Evolutionary conservation across 306 rosid species (phyloP).

Genomic region (Adenanthera pavonina): DNA sequence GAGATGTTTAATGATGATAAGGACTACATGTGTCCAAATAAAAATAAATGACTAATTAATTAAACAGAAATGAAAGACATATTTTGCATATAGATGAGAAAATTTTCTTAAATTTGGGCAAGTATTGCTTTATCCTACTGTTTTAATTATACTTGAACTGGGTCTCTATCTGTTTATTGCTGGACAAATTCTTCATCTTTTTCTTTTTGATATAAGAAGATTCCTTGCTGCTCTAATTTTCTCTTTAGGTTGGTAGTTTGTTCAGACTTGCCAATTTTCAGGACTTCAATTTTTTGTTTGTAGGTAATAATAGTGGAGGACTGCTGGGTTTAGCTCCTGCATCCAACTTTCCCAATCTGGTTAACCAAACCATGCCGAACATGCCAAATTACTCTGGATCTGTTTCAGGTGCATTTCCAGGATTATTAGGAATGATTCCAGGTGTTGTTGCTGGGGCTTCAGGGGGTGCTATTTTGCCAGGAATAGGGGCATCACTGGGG

Average conservation of each 20-base stretch:
- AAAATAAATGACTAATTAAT: background rate
- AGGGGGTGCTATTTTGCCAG: slow-evolving; percentile 97
- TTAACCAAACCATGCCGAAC: slow-evolving; percentile 98
- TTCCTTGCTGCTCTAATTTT: background rate
- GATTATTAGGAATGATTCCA: slow-evolving; percentile 95
- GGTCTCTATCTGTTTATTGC: slow-evolving; percentile 11
- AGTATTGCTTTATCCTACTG: slow-evolving; percentile 11
- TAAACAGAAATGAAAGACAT: background rate
- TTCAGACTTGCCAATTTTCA: slow-evolving; percentile 10
- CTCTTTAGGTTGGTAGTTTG: slow-evolving; percentile 23
- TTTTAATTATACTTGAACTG: slow-evolving; percentile 2
- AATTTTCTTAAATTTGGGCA: background rate
- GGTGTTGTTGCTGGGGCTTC: slow-evolving; percentile 91
- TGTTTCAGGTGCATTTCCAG: slow-evolving; percentile 98
- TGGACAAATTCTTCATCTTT: background rate
- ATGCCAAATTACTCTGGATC: slow-evolving; percentile 99
- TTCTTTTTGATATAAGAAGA: slow-evolving; percentile 7
- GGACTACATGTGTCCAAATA: background rate
- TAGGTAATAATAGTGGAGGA: slow-evolving; percentile 83
- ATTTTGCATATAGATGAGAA: background rate
- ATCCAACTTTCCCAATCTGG: slow-evolving; percentile 77
- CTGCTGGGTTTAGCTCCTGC: slow-evolving; percentile 83
- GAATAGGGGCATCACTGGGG: slow-evolving; percentile 93
- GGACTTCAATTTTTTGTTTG: slow-evolving; percentile 40
- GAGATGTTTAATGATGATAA: background rate